These are phyloP conservation scores for Kuraishia borneana DNA, from an alignment of 805 yeast species.

Conservation along the genomic window DNA sequence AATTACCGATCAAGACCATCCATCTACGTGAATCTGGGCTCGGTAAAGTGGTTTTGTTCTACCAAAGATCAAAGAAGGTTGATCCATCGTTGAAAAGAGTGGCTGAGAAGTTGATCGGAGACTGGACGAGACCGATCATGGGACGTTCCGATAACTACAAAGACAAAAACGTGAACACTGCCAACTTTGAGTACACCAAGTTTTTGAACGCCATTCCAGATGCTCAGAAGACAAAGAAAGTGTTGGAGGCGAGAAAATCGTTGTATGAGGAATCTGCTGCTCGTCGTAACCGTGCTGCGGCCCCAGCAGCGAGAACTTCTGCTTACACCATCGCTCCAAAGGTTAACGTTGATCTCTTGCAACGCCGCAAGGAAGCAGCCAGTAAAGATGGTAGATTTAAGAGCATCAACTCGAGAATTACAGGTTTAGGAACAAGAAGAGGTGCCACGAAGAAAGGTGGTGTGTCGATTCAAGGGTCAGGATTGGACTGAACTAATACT, in stretches of 20 bases:
- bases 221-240: conserved; percentile 13
- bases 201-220: conserved; percentile 31
- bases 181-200: conserved; percentile 54
- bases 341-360: conserved; percentile 41
- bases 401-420: conserved; percentile 54
- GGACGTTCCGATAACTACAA: conserved; percentile 92
- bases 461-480: conserved; percentile 71
- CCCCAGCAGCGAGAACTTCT: conserved; percentile 82
- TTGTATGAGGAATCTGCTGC: conserved; percentile 85
- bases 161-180: conserved; percentile 65
- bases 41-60: conserved; percentile 88
- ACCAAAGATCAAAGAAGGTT: conserved; percentile 82
- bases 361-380: conserved; percentile 22
- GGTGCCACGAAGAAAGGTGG: conserved; percentile 52
- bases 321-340: conserved; percentile 88
- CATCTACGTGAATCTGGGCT: conserved; percentile 91
- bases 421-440: conserved; percentile 34
- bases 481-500: conserved; percentile 10
- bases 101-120: conserved; percentile 86
- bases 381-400: conserved; percentile 41
- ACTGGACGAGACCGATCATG: conserved; percentile 97
- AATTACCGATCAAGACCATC: conserved; percentile 88
- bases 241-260: conserved; percentile 32
- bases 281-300: conserved; percentile 89
- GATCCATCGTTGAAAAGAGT: conserved; percentile 78